Evolutionary conservation across 345 rosid genomes (phyloP), one percentile per base, ranked within the genome.

Genomic region (Brassica juncea): DNA sequence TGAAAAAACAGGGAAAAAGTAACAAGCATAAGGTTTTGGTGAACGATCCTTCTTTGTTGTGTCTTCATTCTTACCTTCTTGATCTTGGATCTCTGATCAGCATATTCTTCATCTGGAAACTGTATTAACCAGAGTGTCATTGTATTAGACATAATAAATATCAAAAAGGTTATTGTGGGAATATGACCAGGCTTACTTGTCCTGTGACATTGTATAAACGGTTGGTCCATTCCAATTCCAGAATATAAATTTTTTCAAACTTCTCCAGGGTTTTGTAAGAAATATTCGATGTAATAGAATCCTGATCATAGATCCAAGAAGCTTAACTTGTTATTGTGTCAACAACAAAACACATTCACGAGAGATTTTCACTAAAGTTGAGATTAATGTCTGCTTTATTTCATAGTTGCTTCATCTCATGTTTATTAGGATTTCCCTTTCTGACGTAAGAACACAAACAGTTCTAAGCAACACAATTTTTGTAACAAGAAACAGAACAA

Each of bases 1-100:
- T 94, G 90, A 84, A 83, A 73, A 69, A 73, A 19, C 60, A 2
- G 9, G 11, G 9, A 8, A 37, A 8, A 37, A 37, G 42, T 37
- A 7, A 37, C 9, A 37, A 37, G 44, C 44, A 8, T 2, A 9
- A 37, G 11, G 44, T 37, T 37, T 37, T 37, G 44, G 44, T 37
- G 11, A 37, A 37, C 8, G 11, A 42, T 42, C 4, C 4, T 42
- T 42, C 4, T 4, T 42, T 11, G 52, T 42, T 42, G 37, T 34
- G 37, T 34, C 37, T 34, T 34, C 37, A 34, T 6, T 34, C 37
- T 34, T 34, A 34, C 37, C 37, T 34, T 34, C 37, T 34, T 7
- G 7, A 34, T 6, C 8, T 34, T 34, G 7, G 37, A 34, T 6
- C 37, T 34, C 8, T 34, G 37, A 6, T 42, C 49, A 42, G 49